phyloP scores from a whole-genome alignment of 2,329 filamentous ascomycete genomes.

The Trichoderma semiorbis region DNA sequence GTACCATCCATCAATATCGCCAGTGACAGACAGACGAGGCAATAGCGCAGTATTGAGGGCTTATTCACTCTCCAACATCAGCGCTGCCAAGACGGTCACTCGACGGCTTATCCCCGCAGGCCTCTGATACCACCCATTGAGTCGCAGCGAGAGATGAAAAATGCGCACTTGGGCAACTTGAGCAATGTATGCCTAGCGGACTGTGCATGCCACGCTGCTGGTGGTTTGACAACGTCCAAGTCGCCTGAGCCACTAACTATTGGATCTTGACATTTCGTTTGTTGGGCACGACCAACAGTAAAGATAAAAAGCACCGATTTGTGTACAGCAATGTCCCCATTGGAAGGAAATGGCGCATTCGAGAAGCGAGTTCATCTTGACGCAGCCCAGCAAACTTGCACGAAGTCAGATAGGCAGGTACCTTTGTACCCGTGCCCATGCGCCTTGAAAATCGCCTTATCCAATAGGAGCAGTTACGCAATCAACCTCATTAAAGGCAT shows the following conservation, averaged over 20 bases:
- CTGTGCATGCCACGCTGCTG: background rate
- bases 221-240: background rate
- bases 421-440: background rate
- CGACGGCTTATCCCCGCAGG: background rate
- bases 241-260: background rate
- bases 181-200: background rate
- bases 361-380: conserved; percentile 13
- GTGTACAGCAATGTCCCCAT: background rate
- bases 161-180: background rate
- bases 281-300: background rate
- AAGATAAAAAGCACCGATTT: background rate
- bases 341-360: conserved; percentile 13
- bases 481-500: conserved; percentile 13
- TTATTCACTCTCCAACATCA: background rate
- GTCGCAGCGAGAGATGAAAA: background rate
- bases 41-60: background rate
- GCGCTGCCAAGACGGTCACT: background rate
- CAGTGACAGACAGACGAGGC: background rate
- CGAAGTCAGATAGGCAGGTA: background rate
- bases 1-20: background rate
- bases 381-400: background rate
- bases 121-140: background rate
- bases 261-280: background rate
- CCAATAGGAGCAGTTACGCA: conserved; percentile 6
- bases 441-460: background rate